phyloP scores from a whole-genome alignment of 73 alveolate genomes.

The Paramecium pentaurelia region DNA sequence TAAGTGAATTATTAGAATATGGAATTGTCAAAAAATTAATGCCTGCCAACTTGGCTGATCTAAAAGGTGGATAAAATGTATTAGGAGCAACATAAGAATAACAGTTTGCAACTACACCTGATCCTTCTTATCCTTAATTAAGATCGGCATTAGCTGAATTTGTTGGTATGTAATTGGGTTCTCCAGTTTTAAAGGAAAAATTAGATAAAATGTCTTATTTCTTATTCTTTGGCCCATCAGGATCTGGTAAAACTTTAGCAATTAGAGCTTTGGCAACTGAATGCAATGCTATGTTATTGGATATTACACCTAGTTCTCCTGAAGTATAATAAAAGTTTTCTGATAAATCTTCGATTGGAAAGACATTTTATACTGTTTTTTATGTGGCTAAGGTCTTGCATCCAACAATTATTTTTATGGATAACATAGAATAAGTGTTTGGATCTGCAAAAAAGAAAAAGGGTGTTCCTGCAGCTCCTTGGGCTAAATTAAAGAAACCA shows the following conservation, averaged over 20 bases:
- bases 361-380: slow-evolving; percentile 77
- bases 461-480: slow-evolving; percentile 62
- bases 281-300: slow-evolving; percentile 92
- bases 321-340: slow-evolving; percentile 66
- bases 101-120: slow-evolving; percentile 72
- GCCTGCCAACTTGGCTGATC: slow-evolving; percentile 66
- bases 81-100: slow-evolving; percentile 77
- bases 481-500: slow-evolving; percentile 67
- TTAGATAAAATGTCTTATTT: slow-evolving; percentile 69
- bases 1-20: slow-evolving; percentile 69
- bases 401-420: slow-evolving; percentile 86
- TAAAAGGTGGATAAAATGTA: slow-evolving; percentile 81
- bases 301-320: slow-evolving; percentile 78
- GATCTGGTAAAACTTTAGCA: slow-evolving; percentile 96
- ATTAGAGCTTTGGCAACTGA: slow-evolving; percentile 96
- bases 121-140: slow-evolving; percentile 86
- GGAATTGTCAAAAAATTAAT: slow-evolving; percentile 78
- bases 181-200: slow-evolving; percentile 73
- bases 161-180: slow-evolving; percentile 82
- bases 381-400: slow-evolving; percentile 81
- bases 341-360: slow-evolving; percentile 76
- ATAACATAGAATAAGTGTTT: slow-evolving; percentile 86
- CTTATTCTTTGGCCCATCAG: slow-evolving; percentile 97
- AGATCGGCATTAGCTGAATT: slow-evolving; percentile 80
- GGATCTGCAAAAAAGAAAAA: slow-evolving; percentile 75